phyloP scores from a whole-genome alignment of 306 rosid species.

The Trifolium repens region DNA sequence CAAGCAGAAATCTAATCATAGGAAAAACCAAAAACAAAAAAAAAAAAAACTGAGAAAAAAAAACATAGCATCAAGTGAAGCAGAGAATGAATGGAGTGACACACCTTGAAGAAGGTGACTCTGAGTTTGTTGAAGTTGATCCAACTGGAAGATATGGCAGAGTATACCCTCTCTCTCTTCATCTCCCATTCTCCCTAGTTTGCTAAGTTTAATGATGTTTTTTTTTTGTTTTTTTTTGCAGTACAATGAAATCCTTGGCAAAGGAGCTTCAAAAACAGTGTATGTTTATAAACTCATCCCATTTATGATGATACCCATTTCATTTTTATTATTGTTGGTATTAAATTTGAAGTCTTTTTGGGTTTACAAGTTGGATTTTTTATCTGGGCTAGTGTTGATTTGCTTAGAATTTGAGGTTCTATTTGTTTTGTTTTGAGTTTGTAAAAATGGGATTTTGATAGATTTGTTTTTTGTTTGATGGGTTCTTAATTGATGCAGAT shows the following conservation, averaged over 20 bases:
- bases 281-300: slow-evolving; percentile 41
- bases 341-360: slow-evolving; percentile 28
- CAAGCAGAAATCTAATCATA: slow-evolving; percentile 39
- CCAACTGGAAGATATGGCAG: slow-evolving; percentile 99
- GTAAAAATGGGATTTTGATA: slow-evolving; percentile 39
- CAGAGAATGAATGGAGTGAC: slow-evolving; percentile 64
- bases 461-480: slow-evolving; percentile 16
- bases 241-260: slow-evolving; percentile 97
- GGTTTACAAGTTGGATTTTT: slow-evolving; percentile 17
- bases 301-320: slow-evolving; percentile 21
- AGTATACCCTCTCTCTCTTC: slow-evolving; percentile 50
- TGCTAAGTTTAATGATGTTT: slow-evolving; percentile 38
- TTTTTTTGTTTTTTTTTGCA: slow-evolving; percentile 51
- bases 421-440: slow-evolving; percentile 30
- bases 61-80: slow-evolving; percentile 24
- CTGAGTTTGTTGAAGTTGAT: slow-evolving; percentile 93
- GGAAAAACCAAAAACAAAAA: slow-evolving; percentile 20
- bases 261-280: slow-evolving; percentile 99
- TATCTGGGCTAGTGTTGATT: slow-evolving; percentile 41
- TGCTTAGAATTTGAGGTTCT: slow-evolving; percentile 42
- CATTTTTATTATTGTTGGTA: not conserved
- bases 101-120: slow-evolving; percentile 60
- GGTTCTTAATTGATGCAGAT: slow-evolving; percentile 56
- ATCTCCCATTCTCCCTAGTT: slow-evolving; percentile 14
- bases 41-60: not conserved